Percentiles rank a stretch among this genome's conserved stretches.
Conservation (phyloP, 2,329 filamentous ascomycete genomes). For the Xylaria sp. region DNA sequence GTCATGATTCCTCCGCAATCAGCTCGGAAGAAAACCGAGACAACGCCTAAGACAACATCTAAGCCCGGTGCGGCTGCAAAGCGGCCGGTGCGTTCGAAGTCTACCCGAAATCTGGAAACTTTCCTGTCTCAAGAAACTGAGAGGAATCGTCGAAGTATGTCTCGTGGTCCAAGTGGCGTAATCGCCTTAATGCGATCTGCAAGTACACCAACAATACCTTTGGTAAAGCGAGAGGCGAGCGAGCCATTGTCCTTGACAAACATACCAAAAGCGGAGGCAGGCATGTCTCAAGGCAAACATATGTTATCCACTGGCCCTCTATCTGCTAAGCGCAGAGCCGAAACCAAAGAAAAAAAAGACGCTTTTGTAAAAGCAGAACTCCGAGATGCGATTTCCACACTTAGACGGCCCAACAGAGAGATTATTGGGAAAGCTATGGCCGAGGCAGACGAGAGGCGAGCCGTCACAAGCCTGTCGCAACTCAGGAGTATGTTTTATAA, state of each 20-base stretch:
- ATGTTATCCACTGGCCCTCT: constrained; percentile 51
- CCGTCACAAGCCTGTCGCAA: constrained; percentile 58
- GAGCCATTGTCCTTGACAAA: constrained; percentile 66
- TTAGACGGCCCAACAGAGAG: constrained; percentile 80
- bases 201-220: constrained; percentile 72
- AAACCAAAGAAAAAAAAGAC: constrained; percentile 72
- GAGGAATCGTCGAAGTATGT: constrained; percentile 65
- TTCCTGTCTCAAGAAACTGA: constrained; percentile 68
- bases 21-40: constrained; percentile 61
- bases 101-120: constrained; percentile 67
- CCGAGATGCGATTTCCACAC: constrained; percentile 76
- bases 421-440: constrained; percentile 74
- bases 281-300: constrained; percentile 58
- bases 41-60: constrained; percentile 56
- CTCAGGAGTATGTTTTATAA: constrained; percentile 60
- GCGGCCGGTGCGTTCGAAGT: constrained; percentile 56
- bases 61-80: constrained; percentile 66
- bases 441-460: constrained; percentile 73
- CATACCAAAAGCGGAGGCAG: constrained; percentile 58
- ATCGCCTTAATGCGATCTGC: constrained; percentile 76
- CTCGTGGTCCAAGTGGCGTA: constrained; percentile 66
- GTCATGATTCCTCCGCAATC: constrained; percentile 66
- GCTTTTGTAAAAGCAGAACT: constrained; percentile 76
- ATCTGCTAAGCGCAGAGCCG: constrained; percentile 63
- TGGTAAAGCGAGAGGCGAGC: constrained; percentile 75